A percentile compares a stretch with the other conserved stretches of the same genome.
Conservation (phyloP, 2,329 filamentous ascomycete species). For the Fusarium pseudonygamai region DNA sequence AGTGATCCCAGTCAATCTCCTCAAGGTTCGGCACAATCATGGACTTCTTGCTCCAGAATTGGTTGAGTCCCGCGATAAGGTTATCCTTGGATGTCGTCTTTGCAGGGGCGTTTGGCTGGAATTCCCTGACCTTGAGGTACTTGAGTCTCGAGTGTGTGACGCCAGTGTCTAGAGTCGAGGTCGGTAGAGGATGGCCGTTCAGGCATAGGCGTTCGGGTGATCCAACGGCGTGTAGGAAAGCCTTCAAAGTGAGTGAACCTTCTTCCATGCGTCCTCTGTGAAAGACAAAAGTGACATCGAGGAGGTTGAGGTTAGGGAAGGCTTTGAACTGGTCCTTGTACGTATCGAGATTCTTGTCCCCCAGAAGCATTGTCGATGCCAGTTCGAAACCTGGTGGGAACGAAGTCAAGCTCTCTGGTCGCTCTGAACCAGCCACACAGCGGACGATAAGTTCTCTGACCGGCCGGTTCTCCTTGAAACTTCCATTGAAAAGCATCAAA, state of each 20-base stretch:
- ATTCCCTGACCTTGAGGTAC: constrained; percentile 10
- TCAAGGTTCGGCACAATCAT: constrained; percentile 12
- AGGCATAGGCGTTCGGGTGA: constrained; percentile 11
- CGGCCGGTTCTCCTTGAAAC: constrained; percentile 13
- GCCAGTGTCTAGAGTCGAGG: background rate
- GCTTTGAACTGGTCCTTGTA: constrained; percentile 24
- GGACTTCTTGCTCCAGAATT: constrained; percentile 8
- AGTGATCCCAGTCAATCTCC: constrained; percentile 29
- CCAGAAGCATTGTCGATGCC: background rate
- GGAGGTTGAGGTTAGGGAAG: constrained; percentile 11
- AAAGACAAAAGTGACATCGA: constrained; percentile 6
- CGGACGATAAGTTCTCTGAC: constrained; percentile 12
- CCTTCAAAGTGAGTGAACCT: constrained; percentile 13
- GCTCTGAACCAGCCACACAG: constrained; percentile 10
- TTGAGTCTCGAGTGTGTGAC: constrained; percentile 8
- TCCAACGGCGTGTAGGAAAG: constrained; percentile 22
- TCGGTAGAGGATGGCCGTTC: constrained; percentile 7
- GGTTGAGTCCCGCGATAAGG: constrained; percentile 4
- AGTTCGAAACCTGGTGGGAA: background rate
- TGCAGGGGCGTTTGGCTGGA: background rate
- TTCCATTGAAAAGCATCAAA: constrained; percentile 4
- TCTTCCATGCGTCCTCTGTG: background rate
- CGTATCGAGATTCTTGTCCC: background rate
- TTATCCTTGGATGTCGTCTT: background rate
- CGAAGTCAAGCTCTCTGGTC: background rate